Conservation (phyloP, 495 filamentous ascomycete species). For the Pseudomonodictys pantanalensis region DNA sequence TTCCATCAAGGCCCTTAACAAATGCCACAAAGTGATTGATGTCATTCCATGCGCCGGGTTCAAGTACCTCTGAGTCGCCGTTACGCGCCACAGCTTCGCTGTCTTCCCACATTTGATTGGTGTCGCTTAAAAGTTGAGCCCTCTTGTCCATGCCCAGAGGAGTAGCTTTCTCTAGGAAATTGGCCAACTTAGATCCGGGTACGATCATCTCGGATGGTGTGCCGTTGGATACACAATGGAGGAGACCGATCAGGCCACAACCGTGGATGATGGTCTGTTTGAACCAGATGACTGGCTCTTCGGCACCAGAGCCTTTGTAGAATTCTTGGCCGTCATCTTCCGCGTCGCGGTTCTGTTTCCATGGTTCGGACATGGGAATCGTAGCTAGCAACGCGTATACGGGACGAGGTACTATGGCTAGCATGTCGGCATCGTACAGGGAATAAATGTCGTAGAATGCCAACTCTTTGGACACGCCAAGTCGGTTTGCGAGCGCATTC, state of each 20-base stretch:
- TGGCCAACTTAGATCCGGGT: conserved; percentile 47
- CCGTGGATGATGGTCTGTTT: conserved; percentile 85
- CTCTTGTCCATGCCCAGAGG: conserved; percentile 56
- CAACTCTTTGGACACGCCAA: not conserved
- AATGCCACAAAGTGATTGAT: conserved; percentile 14
- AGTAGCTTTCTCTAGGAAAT: conserved; percentile 46
- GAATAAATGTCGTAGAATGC: conserved; percentile 25
- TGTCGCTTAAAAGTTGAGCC: conserved; percentile 69
- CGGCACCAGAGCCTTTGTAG: conserved; percentile 51
- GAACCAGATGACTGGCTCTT: conserved; percentile 77
- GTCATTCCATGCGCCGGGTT: not conserved
- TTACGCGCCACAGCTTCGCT: conserved; percentile 65
- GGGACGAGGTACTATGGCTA: conserved; percentile 21
- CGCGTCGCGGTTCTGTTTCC: conserved; percentile 3
- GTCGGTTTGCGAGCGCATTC: not conserved
- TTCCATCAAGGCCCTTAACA: conserved; percentile 15
- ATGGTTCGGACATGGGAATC: conserved; percentile 11
- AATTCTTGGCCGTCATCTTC: conserved; percentile 2
- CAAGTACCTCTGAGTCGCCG: conserved; percentile 52
- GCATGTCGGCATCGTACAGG: conserved; percentile 9
- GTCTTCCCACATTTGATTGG: conserved; percentile 63
- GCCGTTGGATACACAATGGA: conserved; percentile 70
- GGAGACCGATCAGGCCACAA: conserved; percentile 77
- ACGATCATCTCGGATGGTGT: conserved; percentile 44
- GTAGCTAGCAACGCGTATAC: conserved; percentile 20